A percentile compares a stretch with the other conserved stretches of the same genome.
Evolutionary conservation across 1,284 basidiomycete species (phyloP).

Genomic region (Ustilago loliicola): DNA sequence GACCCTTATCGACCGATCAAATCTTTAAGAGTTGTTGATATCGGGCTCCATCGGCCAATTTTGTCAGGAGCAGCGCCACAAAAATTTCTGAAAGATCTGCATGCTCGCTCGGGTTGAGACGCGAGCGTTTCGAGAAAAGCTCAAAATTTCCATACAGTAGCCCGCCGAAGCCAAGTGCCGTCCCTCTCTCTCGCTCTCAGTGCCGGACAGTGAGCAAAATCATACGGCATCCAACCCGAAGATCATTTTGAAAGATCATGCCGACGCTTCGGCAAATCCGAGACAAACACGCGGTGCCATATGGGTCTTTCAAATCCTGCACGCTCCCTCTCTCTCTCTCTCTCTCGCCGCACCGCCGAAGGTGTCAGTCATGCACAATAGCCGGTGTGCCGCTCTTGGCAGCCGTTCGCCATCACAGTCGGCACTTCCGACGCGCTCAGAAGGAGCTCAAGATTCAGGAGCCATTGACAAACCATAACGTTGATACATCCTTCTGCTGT

Average conservation of each 20-base stretch:
- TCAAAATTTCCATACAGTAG: neutral
- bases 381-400: neutral
- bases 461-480: neutral
- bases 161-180: too few species aligned
- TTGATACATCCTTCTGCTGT: neutral
- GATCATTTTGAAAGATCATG: constrained; percentile 2
- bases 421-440: neutral
- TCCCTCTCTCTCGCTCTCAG: too few species aligned
- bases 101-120: constrained; percentile 13
- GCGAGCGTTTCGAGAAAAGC: neutral
- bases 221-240: too few species aligned
- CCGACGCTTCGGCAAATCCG: constrained; percentile 10
- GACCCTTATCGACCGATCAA: neutral
- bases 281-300: neutral
- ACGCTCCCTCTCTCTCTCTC: neutral
- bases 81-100: constrained; percentile 9
- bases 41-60: constrained; percentile 3
- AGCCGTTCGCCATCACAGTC: neutral
- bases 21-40: neutral
- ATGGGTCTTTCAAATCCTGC: neutral
- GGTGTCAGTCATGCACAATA: neutral
- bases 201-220: too few species aligned
- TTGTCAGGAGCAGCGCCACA: too few species aligned
- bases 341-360: neutral
- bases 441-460: neutral